These are phyloP conservation scores for Halophytophthora batemanensis DNA, from an alignment of 352 stramenopile species.

Conservation along the genomic window DNA sequence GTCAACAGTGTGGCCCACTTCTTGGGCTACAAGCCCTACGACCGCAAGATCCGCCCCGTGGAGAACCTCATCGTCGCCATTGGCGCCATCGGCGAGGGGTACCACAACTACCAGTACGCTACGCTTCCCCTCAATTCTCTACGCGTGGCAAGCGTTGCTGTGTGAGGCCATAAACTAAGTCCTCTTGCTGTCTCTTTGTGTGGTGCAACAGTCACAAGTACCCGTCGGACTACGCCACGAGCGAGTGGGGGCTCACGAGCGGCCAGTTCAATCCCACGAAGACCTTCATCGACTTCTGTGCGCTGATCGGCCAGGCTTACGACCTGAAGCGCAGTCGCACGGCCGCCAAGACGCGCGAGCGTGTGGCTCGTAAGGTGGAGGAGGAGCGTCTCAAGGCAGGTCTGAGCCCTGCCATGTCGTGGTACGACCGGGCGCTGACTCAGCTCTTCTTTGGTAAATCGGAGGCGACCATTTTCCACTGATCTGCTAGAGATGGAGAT, in stretches of 20 bases:
- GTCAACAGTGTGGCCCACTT: slow-evolving; percentile 99
- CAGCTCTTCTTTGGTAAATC: slow-evolving; percentile 80
- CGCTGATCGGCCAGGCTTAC: slow-evolving; percentile 91
- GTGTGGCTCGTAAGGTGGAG: slow-evolving; percentile 58
- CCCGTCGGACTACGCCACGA: slow-evolving; percentile 97
- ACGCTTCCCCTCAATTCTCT: background rate
- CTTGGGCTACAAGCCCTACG: slow-evolving; percentile 98
- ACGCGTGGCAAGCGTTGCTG: slow-evolving; percentile 1
- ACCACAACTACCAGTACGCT: slow-evolving; percentile 97
- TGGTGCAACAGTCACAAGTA: slow-evolving; percentile 92
- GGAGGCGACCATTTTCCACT: slow-evolving; percentile 77
- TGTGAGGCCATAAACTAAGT: slow-evolving; percentile 1
- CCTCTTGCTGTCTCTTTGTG: slow-evolving; percentile 10
- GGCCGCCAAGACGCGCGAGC: slow-evolving; percentile 61
- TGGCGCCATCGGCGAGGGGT: slow-evolving; percentile 95
- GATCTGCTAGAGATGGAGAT: background rate
- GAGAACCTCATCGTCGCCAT: slow-evolving; percentile 97
- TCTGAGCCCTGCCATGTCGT: slow-evolving; percentile 43
- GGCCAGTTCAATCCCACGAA: slow-evolving; percentile 98
- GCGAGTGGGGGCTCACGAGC: slow-evolving; percentile 94
- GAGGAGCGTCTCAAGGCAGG: slow-evolving; percentile 57
- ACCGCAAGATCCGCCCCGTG: slow-evolving; percentile 91
- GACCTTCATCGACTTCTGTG: slow-evolving; percentile 95
- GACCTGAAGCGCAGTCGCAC: slow-evolving; percentile 94
- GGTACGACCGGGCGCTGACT: slow-evolving; percentile 53